phyloP scores from a whole-genome alignment of 2,329 filamentous ascomycete species.

The Diplocarpon rosae region DNA sequence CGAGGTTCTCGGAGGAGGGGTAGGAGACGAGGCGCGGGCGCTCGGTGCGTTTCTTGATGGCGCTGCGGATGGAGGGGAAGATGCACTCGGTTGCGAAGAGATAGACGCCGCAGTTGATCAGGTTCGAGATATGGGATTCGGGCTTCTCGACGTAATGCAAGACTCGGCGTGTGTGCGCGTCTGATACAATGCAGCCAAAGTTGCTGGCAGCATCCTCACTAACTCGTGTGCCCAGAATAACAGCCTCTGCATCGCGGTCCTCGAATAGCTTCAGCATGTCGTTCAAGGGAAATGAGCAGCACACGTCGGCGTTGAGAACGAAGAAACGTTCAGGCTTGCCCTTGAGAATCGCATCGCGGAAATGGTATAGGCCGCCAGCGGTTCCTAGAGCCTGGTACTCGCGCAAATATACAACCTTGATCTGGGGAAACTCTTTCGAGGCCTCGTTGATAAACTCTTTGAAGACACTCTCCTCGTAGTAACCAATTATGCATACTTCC shows the following conservation, averaged over 20 bases:
- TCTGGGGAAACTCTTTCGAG: slow-evolving; percentile 69
- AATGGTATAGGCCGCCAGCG: slow-evolving; percentile 94
- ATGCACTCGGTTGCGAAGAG: slow-evolving; percentile 92
- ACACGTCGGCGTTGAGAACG: slow-evolving; percentile 95
- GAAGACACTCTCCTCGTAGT: slow-evolving; percentile 96
- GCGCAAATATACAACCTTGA: slow-evolving; percentile 88
- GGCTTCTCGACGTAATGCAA: slow-evolving; percentile 99
- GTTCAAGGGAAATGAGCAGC: slow-evolving; percentile 92
- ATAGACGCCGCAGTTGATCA: slow-evolving; percentile 99
- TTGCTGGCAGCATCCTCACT: slow-evolving; percentile 85
- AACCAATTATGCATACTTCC: slow-evolving; percentile 95
- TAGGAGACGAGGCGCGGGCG: slow-evolving; percentile 88
- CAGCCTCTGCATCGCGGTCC: slow-evolving; percentile 90
- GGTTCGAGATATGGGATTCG: slow-evolving; percentile 91
- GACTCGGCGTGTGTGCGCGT: slow-evolving; percentile 85
- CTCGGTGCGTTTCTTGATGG: slow-evolving; percentile 91
- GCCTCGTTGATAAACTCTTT: slow-evolving; percentile 96
- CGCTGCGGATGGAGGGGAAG: slow-evolving; percentile 87
- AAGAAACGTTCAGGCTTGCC: slow-evolving; percentile 91
- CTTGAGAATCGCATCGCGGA: slow-evolving; percentile 97
- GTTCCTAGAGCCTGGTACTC: slow-evolving; percentile 96
- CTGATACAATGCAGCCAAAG: slow-evolving; percentile 96
- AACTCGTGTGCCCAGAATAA: slow-evolving; percentile 88
- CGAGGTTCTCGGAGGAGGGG: slow-evolving; percentile 88
- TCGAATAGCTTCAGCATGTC: slow-evolving; percentile 94